Conservation (phyloP, 345 rosid genomes). For the Eucalyptus dawsonii region DNA sequence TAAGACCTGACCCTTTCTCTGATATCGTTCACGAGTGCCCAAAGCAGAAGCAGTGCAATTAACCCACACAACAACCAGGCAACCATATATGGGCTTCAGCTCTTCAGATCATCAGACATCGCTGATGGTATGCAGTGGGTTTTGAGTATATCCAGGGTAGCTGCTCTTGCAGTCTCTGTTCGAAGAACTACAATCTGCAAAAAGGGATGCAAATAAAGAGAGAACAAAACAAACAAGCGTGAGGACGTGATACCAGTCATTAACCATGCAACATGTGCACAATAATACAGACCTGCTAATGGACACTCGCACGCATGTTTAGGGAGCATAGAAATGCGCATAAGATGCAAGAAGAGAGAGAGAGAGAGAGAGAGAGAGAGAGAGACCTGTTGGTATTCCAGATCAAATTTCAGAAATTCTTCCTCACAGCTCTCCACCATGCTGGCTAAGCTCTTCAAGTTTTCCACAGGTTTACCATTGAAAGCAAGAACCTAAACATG, state of each 20-base stretch:
- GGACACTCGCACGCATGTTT: neutral
- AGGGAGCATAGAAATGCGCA: neutral
- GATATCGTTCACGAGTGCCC: neutral
- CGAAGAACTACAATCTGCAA: conserved; percentile 47
- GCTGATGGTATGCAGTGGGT: conserved; percentile 60
- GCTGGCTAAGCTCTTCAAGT: conserved; percentile 46
- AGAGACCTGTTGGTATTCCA: conserved; percentile 47
- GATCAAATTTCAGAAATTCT: conserved; percentile 50
- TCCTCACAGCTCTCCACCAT: conserved; percentile 54
- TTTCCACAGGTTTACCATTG: conserved; percentile 59
- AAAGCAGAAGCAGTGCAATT: neutral
- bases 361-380: neutral
- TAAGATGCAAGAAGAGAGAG: neutral
- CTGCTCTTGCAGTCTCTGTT: conserved; percentile 37
- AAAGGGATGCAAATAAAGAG: neutral
- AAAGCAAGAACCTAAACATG: conserved; percentile 31
- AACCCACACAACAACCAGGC: neutral
- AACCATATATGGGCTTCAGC: conserved; percentile 1
- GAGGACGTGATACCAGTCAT: neutral
- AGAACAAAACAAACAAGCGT: neutral
- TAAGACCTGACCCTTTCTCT: neutral
- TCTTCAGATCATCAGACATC: conserved; percentile 51
- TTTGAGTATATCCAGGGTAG: conserved; percentile 46
- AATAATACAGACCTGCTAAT: neutral
- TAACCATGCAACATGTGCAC: neutral